These are phyloP conservation scores for Penicillium sp. DNA, from an alignment of 2,329 filamentous ascomycete genomes.

Conservation along the genomic window DNA sequence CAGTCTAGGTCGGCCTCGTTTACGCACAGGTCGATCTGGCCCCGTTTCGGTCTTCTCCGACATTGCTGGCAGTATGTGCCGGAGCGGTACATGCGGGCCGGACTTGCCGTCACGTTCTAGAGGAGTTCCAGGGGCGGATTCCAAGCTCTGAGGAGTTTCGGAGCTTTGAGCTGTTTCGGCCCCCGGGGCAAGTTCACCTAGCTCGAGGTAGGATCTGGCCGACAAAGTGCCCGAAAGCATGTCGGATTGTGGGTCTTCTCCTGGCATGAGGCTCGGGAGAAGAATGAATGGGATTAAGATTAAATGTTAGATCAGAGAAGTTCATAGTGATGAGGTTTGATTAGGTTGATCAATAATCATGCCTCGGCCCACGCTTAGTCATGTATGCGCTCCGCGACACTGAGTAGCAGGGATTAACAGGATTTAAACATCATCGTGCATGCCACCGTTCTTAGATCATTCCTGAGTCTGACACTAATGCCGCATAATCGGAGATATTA, in stretches of 20 bases:
- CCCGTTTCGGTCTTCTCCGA: conserved; percentile 12
- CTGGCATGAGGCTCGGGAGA: conserved; percentile 3
- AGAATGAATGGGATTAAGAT: neutral
- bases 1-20: conserved; percentile 21
- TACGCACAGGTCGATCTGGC: conserved; percentile 16
- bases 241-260: neutral
- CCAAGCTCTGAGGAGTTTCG: neutral
- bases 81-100: conserved; percentile 3
- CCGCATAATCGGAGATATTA: neutral
- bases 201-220: conserved; percentile 21
- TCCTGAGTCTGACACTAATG: neutral
- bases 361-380: neutral
- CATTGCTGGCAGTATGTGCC: neutral
- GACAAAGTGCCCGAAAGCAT: conserved; percentile 16
- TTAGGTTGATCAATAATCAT: neutral
- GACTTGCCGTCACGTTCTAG: conserved; percentile 1
- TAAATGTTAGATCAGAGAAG: neutral
- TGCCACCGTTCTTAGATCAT: neutral
- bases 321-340: neutral
- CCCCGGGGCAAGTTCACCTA: neutral
- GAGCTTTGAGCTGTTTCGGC: neutral
- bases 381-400: neutral
- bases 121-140: neutral
- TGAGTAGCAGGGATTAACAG: neutral
- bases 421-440: neutral